phyloP scores from a whole-genome alignment of 176 grass and related monocot species.

The Avena eriantha region DNA sequence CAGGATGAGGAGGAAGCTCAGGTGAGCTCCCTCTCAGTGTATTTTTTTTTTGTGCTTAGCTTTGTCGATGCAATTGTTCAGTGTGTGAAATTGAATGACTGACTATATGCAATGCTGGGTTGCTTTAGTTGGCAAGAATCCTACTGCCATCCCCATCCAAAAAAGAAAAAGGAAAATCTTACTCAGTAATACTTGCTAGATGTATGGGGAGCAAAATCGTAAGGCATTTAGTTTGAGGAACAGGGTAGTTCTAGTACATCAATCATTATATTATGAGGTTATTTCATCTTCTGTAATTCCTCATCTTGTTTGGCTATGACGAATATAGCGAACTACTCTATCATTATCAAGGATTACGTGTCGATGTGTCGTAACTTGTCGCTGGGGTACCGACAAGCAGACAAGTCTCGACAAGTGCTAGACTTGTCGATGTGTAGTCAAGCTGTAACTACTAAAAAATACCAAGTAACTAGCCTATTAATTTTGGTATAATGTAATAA shows the following conservation, averaged over 20 bases:
- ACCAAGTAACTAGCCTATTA: too few species aligned
- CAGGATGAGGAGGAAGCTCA: neutral
- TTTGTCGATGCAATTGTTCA: neutral
- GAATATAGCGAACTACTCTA: neutral
- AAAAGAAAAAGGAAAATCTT: neutral
- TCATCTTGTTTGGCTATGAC: neutral
- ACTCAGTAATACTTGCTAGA: neutral
- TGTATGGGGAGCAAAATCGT: neutral
- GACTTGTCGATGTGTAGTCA: too few species aligned
- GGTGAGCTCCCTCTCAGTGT: neutral
- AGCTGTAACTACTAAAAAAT: too few species aligned
- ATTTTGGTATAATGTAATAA: too few species aligned
- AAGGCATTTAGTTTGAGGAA: slow-evolving; percentile 22
- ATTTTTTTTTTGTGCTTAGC: slow-evolving; percentile 1
- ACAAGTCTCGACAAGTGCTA: too few species aligned
- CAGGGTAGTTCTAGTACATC: neutral
- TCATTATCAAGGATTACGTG: too few species aligned
- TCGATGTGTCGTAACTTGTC: too few species aligned
- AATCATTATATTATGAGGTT: neutral
- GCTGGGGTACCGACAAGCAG: too few species aligned
- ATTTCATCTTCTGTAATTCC: neutral
- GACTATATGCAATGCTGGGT: neutral
- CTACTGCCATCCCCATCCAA: neutral
- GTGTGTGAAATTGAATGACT: neutral
- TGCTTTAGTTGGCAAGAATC: neutral